These are phyloP conservation scores for Yueomyces sinensis DNA, from an alignment of 805 yeast genomes.

Conservation along the genomic window DNA sequence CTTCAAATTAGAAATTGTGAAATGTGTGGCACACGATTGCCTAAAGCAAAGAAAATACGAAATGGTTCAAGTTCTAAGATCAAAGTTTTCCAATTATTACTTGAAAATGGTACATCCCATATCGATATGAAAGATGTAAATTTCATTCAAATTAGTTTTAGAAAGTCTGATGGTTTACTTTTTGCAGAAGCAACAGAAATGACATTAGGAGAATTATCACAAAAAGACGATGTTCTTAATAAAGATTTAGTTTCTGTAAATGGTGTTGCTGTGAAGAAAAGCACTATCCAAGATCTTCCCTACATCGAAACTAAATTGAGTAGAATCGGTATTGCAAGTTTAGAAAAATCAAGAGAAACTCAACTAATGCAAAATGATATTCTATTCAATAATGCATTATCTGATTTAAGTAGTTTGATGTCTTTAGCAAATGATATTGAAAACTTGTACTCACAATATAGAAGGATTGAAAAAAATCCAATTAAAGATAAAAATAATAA, in stretches of 20 bases:
- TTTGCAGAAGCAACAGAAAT: slow-evolving; percentile 36
- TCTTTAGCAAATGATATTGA: slow-evolving; percentile 66
- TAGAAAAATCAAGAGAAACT: slow-evolving; percentile 44
- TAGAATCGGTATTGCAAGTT: slow-evolving; percentile 55
- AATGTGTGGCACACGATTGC: slow-evolving; percentile 61
- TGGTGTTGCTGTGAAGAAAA: slow-evolving; percentile 10
- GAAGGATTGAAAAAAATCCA: slow-evolving; percentile 6
- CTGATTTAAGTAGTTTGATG: slow-evolving; percentile 66
- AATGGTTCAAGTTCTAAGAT: slow-evolving; percentile 11
- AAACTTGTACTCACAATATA: slow-evolving; percentile 31
- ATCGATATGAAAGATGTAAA: slow-evolving; percentile 1
- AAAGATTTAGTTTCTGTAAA: slow-evolving; percentile 24
- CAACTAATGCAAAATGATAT: slow-evolving; percentile 44
- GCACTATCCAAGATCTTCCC: slow-evolving; percentile 3
- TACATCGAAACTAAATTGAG: slow-evolving; percentile 18
- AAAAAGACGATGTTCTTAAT: slow-evolving; percentile 27
- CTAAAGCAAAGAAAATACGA: slow-evolving; percentile 5
- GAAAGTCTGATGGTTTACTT: slow-evolving; percentile 49
- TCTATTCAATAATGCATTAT: slow-evolving; percentile 54
- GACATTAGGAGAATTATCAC: slow-evolving; percentile 35
- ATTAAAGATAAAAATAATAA: neutral
- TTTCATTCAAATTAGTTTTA: slow-evolving; percentile 58
- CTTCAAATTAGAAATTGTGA: slow-evolving; percentile 70
- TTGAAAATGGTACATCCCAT: slow-evolving; percentile 13
- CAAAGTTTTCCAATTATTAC: slow-evolving; percentile 21